These are phyloP conservation scores for Artemisia annua DNA, from an alignment of 129 eudicot species.

Conservation along the genomic window DNA sequence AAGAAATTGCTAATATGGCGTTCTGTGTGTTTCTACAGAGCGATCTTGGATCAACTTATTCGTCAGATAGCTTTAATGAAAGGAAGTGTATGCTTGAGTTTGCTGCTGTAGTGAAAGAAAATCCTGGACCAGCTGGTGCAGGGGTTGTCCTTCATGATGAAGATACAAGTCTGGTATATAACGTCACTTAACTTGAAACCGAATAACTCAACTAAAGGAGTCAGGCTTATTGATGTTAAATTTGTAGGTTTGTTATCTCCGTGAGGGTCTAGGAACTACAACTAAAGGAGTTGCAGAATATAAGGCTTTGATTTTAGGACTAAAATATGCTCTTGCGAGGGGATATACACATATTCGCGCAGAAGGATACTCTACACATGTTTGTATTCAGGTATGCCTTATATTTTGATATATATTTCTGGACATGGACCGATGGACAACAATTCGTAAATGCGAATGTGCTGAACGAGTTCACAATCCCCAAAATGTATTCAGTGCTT, in stretches of 20 bases:
- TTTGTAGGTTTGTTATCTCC: not conserved
- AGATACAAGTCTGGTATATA: slow-evolving; percentile 2
- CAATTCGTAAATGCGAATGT: not conserved
- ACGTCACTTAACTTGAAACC: not conserved
- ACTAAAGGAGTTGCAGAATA: not conserved
- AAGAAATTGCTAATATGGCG: not conserved
- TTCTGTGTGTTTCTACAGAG: too few relatives aligned
- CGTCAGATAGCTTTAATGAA: not conserved
- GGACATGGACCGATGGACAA: not conserved
- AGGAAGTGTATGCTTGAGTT: not conserved
- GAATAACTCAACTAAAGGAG: not conserved
- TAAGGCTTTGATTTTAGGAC: not conserved
- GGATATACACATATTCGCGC: not conserved
- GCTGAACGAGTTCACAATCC: not conserved
- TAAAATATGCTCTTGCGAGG: not conserved
- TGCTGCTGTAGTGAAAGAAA: not conserved
- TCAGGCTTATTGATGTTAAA: not conserved
- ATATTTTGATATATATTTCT: not conserved
- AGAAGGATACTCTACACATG: not conserved
- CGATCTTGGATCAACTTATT: too few relatives aligned
- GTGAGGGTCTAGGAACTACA: not conserved
- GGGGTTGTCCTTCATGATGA: not conserved
- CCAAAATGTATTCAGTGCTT: not conserved
- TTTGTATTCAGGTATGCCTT: not conserved
- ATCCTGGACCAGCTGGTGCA: not conserved